Evolutionary conservation across 1,139 yeast genomes (phyloP), one percentile per base, ranked within the genome.

Genomic region (Chernovozyma sophiae-reginae): DNA sequence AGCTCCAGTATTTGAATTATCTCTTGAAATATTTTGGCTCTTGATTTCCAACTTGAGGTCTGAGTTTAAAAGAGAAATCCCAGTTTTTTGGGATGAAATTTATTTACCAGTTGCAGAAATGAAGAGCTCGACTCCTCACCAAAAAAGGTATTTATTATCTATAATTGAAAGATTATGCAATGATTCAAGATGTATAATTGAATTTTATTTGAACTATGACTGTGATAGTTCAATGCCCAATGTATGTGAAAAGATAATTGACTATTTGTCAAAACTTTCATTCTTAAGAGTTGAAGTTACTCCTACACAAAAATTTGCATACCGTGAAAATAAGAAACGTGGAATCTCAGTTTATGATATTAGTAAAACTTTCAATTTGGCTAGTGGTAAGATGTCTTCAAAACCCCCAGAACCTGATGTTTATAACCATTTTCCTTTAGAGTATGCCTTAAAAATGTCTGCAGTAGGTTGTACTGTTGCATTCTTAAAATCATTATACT

Each of bases 61-160:
- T 5, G 94, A 86, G 48, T 89, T 92, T 63, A 90, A 90, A 57
- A 75, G 83, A 48, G 98, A 92, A 56, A 86, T 94, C 34, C 96
- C 96, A 2, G 96, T 94, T 0, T 86, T 94, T 53, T 77, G 92
- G 66, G 86, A 83, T 38, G 97, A 92, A 54, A 87, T 92, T 34
- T 94, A 92, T 58, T 85, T 92, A 62, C 97, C 97, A 4, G 87
- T 94, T 32, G 77, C 94, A 35, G 97, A 92, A 53, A 78, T 92
- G 82, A 85, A 81, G 52, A 80, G 95, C 1, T 86, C 97, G 1
- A 87, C 97, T 0, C 67, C 89, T 8, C 97, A 92, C 55, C 98
- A 92, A 60, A 90, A 92, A 58, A 75, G 95, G 52, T 90, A 87
- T 50, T 76, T 92, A 45, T 68, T 94, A 45, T 78, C 85, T 11